phyloP scores from a whole-genome alignment of 331 rosid species.

The Acacia pycnantha region DNA sequence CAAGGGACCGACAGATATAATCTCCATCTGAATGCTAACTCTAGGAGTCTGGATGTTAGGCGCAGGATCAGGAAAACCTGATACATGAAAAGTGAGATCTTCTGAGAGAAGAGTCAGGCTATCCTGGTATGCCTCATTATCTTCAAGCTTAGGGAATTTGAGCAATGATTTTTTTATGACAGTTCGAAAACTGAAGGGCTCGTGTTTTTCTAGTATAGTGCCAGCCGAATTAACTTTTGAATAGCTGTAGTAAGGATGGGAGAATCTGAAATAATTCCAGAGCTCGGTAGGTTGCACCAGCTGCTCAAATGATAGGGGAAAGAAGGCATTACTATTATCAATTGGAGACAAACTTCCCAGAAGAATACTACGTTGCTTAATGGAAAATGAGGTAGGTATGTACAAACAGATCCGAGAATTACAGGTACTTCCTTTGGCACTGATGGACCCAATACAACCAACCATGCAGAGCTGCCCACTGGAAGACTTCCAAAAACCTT shows the following conservation, averaged over 20 bases:
- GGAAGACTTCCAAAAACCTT: constrained; percentile 86
- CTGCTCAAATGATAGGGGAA: constrained; percentile 77
- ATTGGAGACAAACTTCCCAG: constrained; percentile 69
- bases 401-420: constrained; percentile 74
- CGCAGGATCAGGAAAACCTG: constrained; percentile 50
- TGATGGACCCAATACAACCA: constrained; percentile 70
- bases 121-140: constrained; percentile 46
- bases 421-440: constrained; percentile 53
- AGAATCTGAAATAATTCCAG: constrained; percentile 69
- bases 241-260: constrained; percentile 67
- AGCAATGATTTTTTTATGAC: constrained; percentile 75
- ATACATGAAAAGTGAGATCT: constrained; percentile 71
- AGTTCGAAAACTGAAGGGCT: constrained; percentile 67
- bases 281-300: constrained; percentile 59
- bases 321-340: constrained; percentile 42
- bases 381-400: constrained; percentile 70
- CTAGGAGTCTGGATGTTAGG: constrained; percentile 36
- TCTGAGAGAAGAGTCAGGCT: constrained; percentile 79
- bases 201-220: constrained; percentile 52
- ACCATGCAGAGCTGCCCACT: constrained; percentile 94
- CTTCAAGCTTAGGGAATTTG: constrained; percentile 83
- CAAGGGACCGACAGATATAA: constrained; percentile 72
- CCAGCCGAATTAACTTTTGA: constrained; percentile 55
- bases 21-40: constrained; percentile 63
- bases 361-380: constrained; percentile 67